A percentile compares a stretch with the other conserved stretches of the same genome.
phyloP scores from a whole-genome alignment of 345 rosid species.

The Noccaea caerulescens region DNA sequence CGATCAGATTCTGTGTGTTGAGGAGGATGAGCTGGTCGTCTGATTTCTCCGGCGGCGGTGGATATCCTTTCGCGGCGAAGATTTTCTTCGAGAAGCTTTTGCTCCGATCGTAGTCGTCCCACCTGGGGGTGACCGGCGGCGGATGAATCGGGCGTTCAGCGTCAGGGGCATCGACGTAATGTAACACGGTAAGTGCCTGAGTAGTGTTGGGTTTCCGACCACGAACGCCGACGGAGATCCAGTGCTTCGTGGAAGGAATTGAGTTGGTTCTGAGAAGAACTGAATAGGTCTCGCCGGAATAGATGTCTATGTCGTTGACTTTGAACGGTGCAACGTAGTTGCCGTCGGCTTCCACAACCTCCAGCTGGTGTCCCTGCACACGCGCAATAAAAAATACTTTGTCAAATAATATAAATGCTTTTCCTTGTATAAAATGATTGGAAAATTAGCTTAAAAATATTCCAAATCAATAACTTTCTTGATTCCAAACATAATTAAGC shows the following conservation, averaged over 20 bases:
- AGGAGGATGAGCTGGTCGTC: constrained; percentile 59
- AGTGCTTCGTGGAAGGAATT: constrained; percentile 50
- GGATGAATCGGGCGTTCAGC: constrained; percentile 44
- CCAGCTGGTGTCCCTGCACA: constrained; percentile 63
- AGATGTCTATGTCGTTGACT: constrained; percentile 60
- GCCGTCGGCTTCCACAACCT: constrained; percentile 91
- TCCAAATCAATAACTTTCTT: no score
- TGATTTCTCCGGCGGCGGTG: constrained; percentile 46
- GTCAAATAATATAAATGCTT: no score
- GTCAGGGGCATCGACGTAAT: constrained; percentile 50
- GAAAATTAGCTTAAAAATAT: no score
- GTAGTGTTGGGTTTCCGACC: constrained; percentile 69
- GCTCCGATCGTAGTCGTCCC: constrained; percentile 65
- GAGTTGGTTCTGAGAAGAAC: constrained; percentile 61
- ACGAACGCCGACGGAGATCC: constrained; percentile 63
- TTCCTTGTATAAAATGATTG: no score
- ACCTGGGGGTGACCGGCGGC: constrained; percentile 62
- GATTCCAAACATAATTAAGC: no score
- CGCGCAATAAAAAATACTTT: not conserved
- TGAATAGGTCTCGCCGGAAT: constrained; percentile 87
- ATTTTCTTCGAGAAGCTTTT: constrained; percentile 51
- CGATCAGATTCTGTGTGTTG: constrained; percentile 63
- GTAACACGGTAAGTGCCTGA: constrained; percentile 59
- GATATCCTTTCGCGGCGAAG: constrained; percentile 47
- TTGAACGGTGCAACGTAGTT: constrained; percentile 69